Evolutionary conservation across 495 filamentous ascomycete genomes (phyloP), one percentile per base, ranked within the genome.

Genomic region (Chaetomium tenue): DNA sequence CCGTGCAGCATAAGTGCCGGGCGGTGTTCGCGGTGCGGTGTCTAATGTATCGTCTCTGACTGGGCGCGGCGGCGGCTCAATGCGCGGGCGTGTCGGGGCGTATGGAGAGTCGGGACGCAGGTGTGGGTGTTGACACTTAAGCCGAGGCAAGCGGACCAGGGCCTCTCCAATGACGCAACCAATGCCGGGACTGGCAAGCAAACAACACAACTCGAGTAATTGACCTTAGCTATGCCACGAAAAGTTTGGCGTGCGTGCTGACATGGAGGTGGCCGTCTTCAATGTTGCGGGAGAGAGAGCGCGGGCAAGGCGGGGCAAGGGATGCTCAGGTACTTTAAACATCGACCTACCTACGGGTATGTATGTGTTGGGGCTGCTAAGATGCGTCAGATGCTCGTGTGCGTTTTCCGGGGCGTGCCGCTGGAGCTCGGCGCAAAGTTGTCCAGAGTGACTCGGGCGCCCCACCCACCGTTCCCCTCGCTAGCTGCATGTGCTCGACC

Each of bases 141-240:
- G 61, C 69, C 71, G 69, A 73, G 71, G 71, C 66, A 69, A 71
- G 64, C 64, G 69, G 69, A 68, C 52, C 59, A 47, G 55, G 48
- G 48, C n/a, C 18, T 12, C 52, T 23, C 59, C 56, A 61, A 67
- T 67, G 65, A 67, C 65, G 65, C 65, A 63, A 50, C 51, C 44
- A 22, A 50, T 58, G 15, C 58, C 46, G 53, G 33, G 59, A 11
- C 57, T 0, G 26, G 44, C 52, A 65, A 66, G 48, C 55, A 66
- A 60, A 66, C 58, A 66, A 54, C 23, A 40, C 56, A 51, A 39
- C 47, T 12, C 12, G 25, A 20, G 20, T 30, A 33, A 13, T 30
- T 26, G 18, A 23, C 52, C 37, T 46, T n/a, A 62, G 39, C 51
- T 22, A 22, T 48, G 63, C 51, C 60, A 44, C 61, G 58, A 59